phyloP scores from a whole-genome alignment of 2,329 filamentous ascomycete species.

The Sporothrix protearum region DNA sequence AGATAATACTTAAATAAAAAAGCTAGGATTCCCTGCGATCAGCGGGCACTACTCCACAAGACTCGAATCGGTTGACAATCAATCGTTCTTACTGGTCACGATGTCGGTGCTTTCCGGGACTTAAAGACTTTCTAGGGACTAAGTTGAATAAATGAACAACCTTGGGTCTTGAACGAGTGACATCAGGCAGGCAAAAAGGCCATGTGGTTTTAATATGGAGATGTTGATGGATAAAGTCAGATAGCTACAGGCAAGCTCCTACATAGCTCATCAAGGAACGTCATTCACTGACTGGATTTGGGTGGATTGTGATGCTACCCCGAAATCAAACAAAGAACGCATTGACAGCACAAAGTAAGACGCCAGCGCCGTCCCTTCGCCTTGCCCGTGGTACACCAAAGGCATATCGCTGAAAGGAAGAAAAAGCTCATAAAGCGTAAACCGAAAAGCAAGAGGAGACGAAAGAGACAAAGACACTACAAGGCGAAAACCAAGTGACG shows the following conservation, averaged over 20 bases:
- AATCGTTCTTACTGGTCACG: neutral
- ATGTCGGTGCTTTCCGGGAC: neutral
- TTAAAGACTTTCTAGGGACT: neutral
- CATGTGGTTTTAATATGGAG: neutral
- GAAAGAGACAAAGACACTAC: neutral
- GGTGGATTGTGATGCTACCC: too few species aligned
- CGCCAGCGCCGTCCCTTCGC: too few species aligned
- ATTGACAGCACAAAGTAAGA: too few species aligned
- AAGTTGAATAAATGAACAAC: neutral
- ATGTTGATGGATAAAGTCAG: neutral
- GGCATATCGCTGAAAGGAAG: too few species aligned
- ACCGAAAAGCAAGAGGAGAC: neutral
- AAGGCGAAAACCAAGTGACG: neutral
- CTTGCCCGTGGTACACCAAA: too few species aligned
- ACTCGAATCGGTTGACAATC: neutral
- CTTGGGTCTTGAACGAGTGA: neutral
- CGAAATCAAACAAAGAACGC: too few species aligned
- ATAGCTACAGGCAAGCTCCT: too few species aligned
- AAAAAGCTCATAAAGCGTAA: too few species aligned
- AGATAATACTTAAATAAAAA: too few species aligned
- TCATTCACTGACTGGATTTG: too few species aligned
- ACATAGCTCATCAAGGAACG: too few species aligned
- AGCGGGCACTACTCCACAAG: neutral
- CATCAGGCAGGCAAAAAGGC: neutral
- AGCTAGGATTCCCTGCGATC: too few species aligned